These are phyloP conservation scores for Pyricularia pennisetigena DNA, from an alignment of 2,329 filamentous ascomycete species.

Conservation along the genomic window DNA sequence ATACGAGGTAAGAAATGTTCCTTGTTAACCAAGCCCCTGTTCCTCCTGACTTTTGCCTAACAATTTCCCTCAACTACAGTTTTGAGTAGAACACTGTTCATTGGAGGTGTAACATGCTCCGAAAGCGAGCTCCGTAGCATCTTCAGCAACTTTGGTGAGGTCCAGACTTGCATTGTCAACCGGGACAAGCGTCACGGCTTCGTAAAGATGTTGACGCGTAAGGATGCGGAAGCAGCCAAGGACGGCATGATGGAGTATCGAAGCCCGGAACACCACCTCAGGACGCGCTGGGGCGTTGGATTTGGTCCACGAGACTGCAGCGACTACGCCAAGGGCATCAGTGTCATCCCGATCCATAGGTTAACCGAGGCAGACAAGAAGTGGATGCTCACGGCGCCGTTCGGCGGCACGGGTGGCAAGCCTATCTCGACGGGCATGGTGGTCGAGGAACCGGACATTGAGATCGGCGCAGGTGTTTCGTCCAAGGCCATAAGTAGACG, in stretches of 20 bases:
- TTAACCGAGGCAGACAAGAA: constrained; percentile 94
- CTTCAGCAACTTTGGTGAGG: constrained; percentile 73
- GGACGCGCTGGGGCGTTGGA: constrained; percentile 95
- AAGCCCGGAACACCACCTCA: constrained; percentile 61
- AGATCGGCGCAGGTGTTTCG: constrained; percentile 94
- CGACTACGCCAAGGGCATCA: constrained; percentile 85
- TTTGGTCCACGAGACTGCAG: constrained; percentile 96
- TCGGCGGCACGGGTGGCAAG: constrained; percentile 80
- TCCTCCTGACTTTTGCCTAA: not conserved
- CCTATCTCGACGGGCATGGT: constrained; percentile 74
- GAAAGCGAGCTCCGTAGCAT: constrained; percentile 74
- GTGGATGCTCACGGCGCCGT: constrained; percentile 92
- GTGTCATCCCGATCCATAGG: constrained; percentile 83
- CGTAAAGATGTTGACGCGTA: constrained; percentile 92
- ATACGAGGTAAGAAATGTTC: constrained; percentile 53
- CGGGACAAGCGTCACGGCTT: constrained; percentile 97
- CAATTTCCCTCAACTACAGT: constrained; percentile 33
- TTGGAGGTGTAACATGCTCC: constrained; percentile 81
- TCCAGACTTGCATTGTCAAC: constrained; percentile 97
- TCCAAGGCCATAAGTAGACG: constrained; percentile 73
- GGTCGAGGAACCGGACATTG: constrained; percentile 95
- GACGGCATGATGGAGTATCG: constrained; percentile 76
- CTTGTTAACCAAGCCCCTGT: not conserved
- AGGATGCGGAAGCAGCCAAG: constrained; percentile 76
- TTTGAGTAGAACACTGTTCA: constrained; percentile 87